Base-by-base conservation (phyloP, 2,329 filamentous ascomycete genomes). In the Pezicula neosporulosa region DNA sequence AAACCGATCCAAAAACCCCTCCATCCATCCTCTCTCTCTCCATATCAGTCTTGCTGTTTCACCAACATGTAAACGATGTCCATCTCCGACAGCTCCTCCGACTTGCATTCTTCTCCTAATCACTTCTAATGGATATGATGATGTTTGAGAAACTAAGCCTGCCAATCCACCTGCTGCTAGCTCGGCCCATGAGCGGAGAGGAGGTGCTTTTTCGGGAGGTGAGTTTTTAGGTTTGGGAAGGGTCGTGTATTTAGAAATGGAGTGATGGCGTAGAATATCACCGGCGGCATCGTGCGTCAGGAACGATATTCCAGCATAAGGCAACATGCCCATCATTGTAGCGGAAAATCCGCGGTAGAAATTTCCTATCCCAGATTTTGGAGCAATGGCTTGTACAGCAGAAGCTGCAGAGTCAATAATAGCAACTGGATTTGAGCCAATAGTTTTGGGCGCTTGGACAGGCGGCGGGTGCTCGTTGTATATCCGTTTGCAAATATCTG, bases 301-400 rank as follows among this genome's bases (percentile, higher is more conserved):
- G 72, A 99, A 99, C 1, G 91, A 96, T 64, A 95, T 86, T 62
- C 94, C 94, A 1, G 94, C 94, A 65, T 99, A 99, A 0, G 94
- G 94, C 1, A 99, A 75, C 93, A 99, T 99, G 61, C 94, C 94
- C 54, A 95, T 77, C 5, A 99, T 71, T 0, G 94, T 97, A 0
- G 93, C 89, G 0, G 85, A 83, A 69, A 99, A 99, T 46, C 94
- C 94, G 45, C 94, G 85, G 71, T 97, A 99, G 69, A 99, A 99
- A 70, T 99, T 99, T 50, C 83, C 71, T 1, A 97, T 68, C 4
- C 93, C 93, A 10, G 78, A 79, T 24, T 76, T 77, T 0, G 89
- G 86, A 0, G 80, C 75, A 0, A 79, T 73, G 9, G 74, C 71
- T 19, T 78, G 75, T 1, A 83, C 72, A 0, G 72, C 68, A 12